Evolutionary conservation across 345 rosid genomes (phyloP).

Genomic region (Corymbia maculata): DNA sequence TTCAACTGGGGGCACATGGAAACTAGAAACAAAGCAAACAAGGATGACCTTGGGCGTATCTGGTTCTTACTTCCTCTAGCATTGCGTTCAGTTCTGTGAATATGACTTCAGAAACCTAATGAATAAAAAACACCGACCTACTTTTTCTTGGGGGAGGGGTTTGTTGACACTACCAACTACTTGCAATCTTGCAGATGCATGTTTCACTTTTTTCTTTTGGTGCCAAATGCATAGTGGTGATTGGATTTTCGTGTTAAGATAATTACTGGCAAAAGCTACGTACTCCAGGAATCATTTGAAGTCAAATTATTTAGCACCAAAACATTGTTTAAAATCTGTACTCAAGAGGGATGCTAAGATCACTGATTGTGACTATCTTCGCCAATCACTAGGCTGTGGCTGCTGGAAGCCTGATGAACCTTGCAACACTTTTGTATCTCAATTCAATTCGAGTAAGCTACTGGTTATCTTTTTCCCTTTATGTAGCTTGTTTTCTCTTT

Average conservation of each 20-base stretch:
- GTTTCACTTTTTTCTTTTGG: background rate
- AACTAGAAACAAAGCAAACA: background rate
- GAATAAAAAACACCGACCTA: background rate
- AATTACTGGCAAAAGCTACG: background rate
- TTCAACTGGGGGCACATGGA: background rate
- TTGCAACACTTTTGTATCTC: conserved; percentile 84
- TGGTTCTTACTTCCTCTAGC: background rate
- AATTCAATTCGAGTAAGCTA: conserved; percentile 74
- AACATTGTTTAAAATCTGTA: background rate
- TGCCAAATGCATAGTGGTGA: background rate
- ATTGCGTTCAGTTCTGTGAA: background rate
- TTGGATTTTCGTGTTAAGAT: background rate
- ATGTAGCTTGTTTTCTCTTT: background rate
- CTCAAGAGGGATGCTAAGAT: background rate
- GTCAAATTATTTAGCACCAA: background rate
- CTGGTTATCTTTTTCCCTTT: background rate
- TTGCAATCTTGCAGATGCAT: background rate
- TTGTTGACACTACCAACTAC: background rate
- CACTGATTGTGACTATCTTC: background rate
- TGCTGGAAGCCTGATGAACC: conserved; percentile 90
- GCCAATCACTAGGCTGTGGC: conserved; percentile 71
- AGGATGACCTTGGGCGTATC: background rate
- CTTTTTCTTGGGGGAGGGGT: background rate
- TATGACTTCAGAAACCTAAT: background rate
- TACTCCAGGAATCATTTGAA: background rate